Evolutionary conservation across 768 basidiomycete species (phyloP).

Genomic region (Rhizopogon vesiculosus): DNA sequence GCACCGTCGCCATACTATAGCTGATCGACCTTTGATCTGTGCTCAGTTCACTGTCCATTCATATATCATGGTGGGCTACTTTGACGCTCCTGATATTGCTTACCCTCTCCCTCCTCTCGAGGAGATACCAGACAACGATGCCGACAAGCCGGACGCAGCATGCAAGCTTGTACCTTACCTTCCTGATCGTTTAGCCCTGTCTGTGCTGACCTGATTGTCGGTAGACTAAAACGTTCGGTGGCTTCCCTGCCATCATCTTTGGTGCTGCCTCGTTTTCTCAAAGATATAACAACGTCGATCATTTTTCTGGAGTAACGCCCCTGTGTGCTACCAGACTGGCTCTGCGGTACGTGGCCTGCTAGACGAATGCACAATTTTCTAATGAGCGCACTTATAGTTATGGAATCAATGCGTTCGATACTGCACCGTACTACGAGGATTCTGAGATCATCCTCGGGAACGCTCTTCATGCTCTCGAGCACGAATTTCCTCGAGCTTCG

Average conservation of each 20-base stretch:
- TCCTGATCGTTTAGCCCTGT: neutral
- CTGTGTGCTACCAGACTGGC: conserved; percentile 69
- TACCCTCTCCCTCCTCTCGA: conserved; percentile 34
- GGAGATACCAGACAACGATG: conserved; percentile 35
- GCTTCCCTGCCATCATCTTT: conserved; percentile 51
- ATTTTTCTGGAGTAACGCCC: conserved; percentile 51
- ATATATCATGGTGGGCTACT: conserved; percentile 29
- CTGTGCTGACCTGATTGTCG: conserved; percentile 3
- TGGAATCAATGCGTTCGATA: conserved; percentile 80
- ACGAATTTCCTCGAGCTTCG: conserved; percentile 72
- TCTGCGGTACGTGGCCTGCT: conserved; percentile 48
- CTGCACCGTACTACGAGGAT: conserved; percentile 73
- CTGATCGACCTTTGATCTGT: neutral
- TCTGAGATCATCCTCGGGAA: conserved; percentile 77
- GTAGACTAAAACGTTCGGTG: conserved; percentile 29
- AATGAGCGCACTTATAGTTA: conserved; percentile 42
- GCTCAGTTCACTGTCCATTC: too few species aligned
- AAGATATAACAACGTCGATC: conserved; percentile 59
- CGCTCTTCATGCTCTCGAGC: conserved; percentile 50
- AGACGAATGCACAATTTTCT: too few species aligned
- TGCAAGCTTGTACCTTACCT: conserved; percentile 27
- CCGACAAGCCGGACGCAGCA: conserved; percentile 34
- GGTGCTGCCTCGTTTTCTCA: conserved; percentile 70
- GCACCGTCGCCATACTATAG: too few species aligned
- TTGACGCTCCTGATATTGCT: conserved; percentile 37